phyloP scores from a whole-genome alignment of 495 filamentous ascomycete species.

The Cudoniella acicularis region DNA sequence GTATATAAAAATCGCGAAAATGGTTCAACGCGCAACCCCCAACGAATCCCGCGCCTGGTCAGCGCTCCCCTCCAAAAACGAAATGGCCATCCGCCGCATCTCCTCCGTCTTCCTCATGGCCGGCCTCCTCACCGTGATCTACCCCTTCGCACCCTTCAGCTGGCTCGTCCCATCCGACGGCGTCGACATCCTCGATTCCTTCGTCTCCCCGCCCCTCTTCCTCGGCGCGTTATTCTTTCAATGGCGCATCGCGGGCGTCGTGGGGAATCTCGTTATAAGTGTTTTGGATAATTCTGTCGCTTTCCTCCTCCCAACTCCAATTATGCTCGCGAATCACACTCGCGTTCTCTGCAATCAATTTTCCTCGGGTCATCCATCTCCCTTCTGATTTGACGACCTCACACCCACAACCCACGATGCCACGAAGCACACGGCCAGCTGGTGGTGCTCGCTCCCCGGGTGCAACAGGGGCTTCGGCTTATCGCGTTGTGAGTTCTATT shows the following conservation, averaged over 20 bases:
- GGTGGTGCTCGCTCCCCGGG: no score
- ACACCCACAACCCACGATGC: no score
- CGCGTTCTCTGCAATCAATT: no score
- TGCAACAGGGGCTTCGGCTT: no score
- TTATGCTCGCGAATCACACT: no score
- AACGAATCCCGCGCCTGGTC: slow-evolving; percentile 21
- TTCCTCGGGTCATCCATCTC: no score
- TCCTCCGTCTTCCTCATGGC: slow-evolving; percentile 15
- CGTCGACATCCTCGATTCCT: slow-evolving; percentile 9
- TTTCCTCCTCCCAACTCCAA: no score
- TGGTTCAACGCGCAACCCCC: slow-evolving; percentile 44
- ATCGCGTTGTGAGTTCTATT: no score
- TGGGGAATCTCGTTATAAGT: slow-evolving; percentile 1
- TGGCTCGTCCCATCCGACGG: slow-evolving; percentile 8
- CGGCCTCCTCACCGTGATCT: slow-evolving; percentile 9
- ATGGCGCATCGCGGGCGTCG: slow-evolving; percentile 14
- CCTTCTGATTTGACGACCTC: no score
- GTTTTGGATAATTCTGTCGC: no score
- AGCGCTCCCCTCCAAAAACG: slow-evolving; percentile 12
- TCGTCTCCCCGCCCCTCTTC: slow-evolving; percentile 11
- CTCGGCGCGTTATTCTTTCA: slow-evolving; percentile 16
- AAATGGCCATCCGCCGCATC: slow-evolving; percentile 19
- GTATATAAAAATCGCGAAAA: slow-evolving; percentile 29
- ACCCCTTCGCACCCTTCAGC: slow-evolving; percentile 16
- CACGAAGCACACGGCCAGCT: no score